Evolutionary conservation across 805 yeast genomes (phyloP).

Genomic region (Kluyveromyces siamensis): DNA sequence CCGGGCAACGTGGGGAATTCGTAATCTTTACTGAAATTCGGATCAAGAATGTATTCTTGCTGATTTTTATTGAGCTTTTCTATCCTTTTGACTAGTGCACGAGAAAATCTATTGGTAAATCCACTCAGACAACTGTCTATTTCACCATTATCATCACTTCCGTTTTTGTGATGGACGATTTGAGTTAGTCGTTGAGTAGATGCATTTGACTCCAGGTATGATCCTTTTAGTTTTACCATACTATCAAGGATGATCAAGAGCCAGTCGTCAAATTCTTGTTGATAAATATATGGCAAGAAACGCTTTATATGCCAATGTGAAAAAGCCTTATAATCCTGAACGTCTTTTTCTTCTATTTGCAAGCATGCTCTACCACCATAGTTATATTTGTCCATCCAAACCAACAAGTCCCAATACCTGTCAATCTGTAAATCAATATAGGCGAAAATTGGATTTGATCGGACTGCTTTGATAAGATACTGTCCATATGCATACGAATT

Average conservation of each 20-base stretch:
- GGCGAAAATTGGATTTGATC: conserved; percentile 74
- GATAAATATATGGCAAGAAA: conserved; percentile 66
- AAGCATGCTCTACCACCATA: conserved; percentile 61
- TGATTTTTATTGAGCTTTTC: conserved; percentile 59
- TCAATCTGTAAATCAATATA: conserved; percentile 66
- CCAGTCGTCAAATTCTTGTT: conserved; percentile 86
- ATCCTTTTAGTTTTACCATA: conserved; percentile 45
- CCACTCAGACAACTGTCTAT: conserved; percentile 36
- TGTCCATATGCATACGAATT: conserved; percentile 88
- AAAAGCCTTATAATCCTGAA: conserved; percentile 31
- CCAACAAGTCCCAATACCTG: conserved; percentile 83
- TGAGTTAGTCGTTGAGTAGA: conserved; percentile 64
- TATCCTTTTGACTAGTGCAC: conserved; percentile 58
- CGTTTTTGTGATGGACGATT: conserved; percentile 43
- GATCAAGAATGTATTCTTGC: conserved; percentile 60
- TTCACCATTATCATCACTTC: conserved; percentile 24
- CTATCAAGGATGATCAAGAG: conserved; percentile 64
- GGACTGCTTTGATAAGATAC: conserved; percentile 64
- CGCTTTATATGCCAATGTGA: conserved; percentile 76
- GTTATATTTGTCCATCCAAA: conserved; percentile 93
- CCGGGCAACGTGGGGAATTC: conserved; percentile 75
- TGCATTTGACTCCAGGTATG: conserved; percentile 19
- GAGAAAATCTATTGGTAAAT: conserved; percentile 48
- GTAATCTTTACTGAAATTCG: conserved; percentile 55
- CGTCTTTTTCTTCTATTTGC: conserved; percentile 29